A percentile compares a stretch with the other conserved stretches of the same genome.
Evolutionary conservation across 2,329 filamentous ascomycete genomes (phyloP).

Genomic region (Phaeomoniella chlamydospora): DNA sequence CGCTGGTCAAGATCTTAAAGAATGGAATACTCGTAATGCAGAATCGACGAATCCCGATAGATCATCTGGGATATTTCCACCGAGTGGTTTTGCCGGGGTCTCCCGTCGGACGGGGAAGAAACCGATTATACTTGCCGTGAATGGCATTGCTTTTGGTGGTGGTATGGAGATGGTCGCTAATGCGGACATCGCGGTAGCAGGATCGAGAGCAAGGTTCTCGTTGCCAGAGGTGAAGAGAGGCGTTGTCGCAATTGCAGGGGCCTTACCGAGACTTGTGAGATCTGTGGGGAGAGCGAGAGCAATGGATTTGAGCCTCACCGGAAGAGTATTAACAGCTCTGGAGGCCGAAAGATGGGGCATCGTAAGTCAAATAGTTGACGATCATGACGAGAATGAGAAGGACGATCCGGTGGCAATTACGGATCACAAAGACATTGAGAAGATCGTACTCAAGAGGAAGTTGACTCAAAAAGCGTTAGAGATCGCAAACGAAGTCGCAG

Average conservation of each 20-base stretch:
- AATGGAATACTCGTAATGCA: conserved; percentile 18
- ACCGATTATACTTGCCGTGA: conserved; percentile 62
- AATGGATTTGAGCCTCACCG: conserved; percentile 55
- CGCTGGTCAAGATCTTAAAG: conserved; percentile 29
- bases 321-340: conserved; percentile 41
- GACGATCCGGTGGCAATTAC: conserved; percentile 31
- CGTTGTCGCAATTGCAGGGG: conserved; percentile 57
- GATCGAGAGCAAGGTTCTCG: conserved; percentile 42
- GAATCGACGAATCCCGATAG: conserved; percentile 3
- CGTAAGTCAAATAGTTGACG: conserved; percentile 49
- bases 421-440: conserved; percentile 7
- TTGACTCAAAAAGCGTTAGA: conserved; percentile 33
- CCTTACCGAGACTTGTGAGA: conserved; percentile 50
- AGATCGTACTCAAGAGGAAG: neutral
- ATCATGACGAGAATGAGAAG: conserved; percentile 16
- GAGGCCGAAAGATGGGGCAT: conserved; percentile 53
- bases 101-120: conserved; percentile 24
- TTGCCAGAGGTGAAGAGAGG: conserved; percentile 60
- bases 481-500: conserved; percentile 47
- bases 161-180: conserved; percentile 66
- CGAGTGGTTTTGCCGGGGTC: conserved; percentile 26
- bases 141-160: conserved; percentile 60
- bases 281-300: conserved; percentile 56
- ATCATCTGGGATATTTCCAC: conserved; percentile 11
- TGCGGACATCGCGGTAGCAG: conserved; percentile 55